Base-by-base conservation (phyloP, 768 basidiomycete genomes). In the Gymnopilus dilepis region DNA sequence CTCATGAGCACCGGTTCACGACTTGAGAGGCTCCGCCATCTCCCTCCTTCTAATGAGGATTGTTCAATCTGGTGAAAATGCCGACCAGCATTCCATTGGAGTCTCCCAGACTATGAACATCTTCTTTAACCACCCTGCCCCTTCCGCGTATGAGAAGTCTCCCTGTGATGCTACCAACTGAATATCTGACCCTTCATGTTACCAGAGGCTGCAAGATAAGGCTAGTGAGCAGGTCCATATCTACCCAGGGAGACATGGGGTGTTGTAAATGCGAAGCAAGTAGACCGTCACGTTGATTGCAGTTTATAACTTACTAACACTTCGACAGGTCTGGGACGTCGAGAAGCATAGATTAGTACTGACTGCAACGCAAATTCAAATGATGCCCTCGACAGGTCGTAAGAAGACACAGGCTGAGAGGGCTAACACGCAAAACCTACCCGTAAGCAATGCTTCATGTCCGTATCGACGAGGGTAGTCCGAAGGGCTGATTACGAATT, bases 151-250 rank as follows among this genome's bases (percentile, higher is more conserved):
- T 41, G 62, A 48, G 19, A 2, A 17, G 24, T 24, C 3, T 40
- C 15, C 17, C 3, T 6, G 26, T n/a, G 33, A 7, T n/a, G 5
- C 17, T 4, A 24, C 12, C 17, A 22, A 22, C 22, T 15, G 24
- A 31, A 22, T 50, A n/a, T 30, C 41, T 45, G n/a, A 40, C 28
- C 11, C 2, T 24, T 45, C 26, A 3, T 17, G 5, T 11, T 21
- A 57, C 34, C 33, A 68, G 68, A 8, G 65, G 65, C 17, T 42
- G 56, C 11, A 66, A 38, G 48, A 58, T 67, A n/a, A 59, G 47
- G 42, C 65, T 73, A 6, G 53, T 71, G 12, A 73, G 59, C 41
- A 65, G 71, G n/a, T 71, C 70, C 3, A 55, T 74, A n/a, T 59
- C 67, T 7, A 45, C 64, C 15, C 60, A 61, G 0, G 34, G 55